These are phyloP conservation scores for Wickerhamiella qilinensis DNA, from an alignment of 805 yeast genomes.

Conservation along the genomic window DNA sequence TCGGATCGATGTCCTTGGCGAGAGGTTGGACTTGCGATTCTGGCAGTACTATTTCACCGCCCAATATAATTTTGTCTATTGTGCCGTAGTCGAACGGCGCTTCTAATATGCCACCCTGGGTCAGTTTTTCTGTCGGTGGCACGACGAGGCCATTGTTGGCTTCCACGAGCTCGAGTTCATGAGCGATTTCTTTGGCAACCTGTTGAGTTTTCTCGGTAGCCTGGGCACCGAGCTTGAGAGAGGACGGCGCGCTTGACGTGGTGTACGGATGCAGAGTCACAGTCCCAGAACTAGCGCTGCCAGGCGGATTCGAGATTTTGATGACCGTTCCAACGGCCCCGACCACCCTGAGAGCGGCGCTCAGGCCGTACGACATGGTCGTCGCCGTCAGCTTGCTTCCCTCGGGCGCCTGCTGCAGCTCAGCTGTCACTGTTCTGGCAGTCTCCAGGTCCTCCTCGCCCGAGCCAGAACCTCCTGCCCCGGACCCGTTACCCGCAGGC, in stretches of 20 bases:
- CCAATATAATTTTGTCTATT: slow-evolving; percentile 3
- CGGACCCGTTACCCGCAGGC: background rate
- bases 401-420: slow-evolving; percentile 16
- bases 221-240: background rate
- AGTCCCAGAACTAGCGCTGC: slow-evolving; percentile 17
- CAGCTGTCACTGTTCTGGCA: slow-evolving; percentile 34
- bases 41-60: slow-evolving; percentile 9
- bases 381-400: background rate
- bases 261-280: slow-evolving; percentile 41
- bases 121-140: slow-evolving; percentile 7
- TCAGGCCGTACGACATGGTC: slow-evolving; percentile 37
- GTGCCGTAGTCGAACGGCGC: slow-evolving; percentile 7
- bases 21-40: slow-evolving; percentile 10
- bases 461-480: background rate
- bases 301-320: slow-evolving; percentile 31
- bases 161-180: slow-evolving; percentile 5
- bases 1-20: background rate
- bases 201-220: background rate
- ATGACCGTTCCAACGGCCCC: slow-evolving; percentile 36
- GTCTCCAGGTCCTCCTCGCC: background rate
- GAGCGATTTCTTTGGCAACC: background rate
- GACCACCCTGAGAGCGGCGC: slow-evolving; percentile 40
- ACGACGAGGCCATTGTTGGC: slow-evolving; percentile 10
- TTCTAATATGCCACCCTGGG: slow-evolving; percentile 12
- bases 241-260: slow-evolving; percentile 3